Base-by-base conservation (phyloP, 805 yeast species). In the Debaryomyces tyrocola region DNA sequence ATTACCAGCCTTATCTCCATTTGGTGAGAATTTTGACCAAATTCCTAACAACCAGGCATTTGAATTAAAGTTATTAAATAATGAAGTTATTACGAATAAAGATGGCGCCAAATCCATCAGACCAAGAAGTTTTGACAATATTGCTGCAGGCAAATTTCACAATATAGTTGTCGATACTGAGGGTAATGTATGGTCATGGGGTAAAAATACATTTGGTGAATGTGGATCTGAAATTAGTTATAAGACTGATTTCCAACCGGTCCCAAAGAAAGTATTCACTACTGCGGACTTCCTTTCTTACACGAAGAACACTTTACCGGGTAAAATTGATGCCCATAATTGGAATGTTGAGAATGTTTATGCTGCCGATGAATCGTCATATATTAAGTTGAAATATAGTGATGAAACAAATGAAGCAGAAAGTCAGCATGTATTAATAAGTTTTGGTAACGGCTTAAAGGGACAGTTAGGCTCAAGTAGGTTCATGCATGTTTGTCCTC, bases 391-490 rank as follows among this genome's bases (percentile, higher is more conserved):
- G 39, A 56, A 52, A 20, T 62, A 62, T 21, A 48, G 45, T 24
- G 54, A 55, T 11, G 58, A 54, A 15, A 21, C 20, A n/a, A 37
- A 35, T 15, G 57, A 58, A 20, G 49, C 47, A n/a, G 46, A 51
- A 34, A 45, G 49, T 12, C 57, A 59, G 29, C 54, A 55, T 43
- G 34, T 69, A 21, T 42, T 78, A 40, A 73, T 85, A 52, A 75
- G 89, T 2, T 84, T 90, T 70, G 99, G 99, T 17, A 83, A 83
- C 57, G 96, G 97, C 4, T 62, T 85, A 43, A 77, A 80, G 56
- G 99, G 98, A 14, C 95, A 90, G 66, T 72, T 90, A 45, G 99
- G 97, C 20, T 78, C 80, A 38, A 90, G 89, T 12, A 76, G 84
- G 46, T 90, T 75, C 62, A 68, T 84, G 31, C 96, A 90, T 63